Conservation (phyloP, 2,329 filamentous ascomycete genomes). For the Thelonectria blattea region DNA sequence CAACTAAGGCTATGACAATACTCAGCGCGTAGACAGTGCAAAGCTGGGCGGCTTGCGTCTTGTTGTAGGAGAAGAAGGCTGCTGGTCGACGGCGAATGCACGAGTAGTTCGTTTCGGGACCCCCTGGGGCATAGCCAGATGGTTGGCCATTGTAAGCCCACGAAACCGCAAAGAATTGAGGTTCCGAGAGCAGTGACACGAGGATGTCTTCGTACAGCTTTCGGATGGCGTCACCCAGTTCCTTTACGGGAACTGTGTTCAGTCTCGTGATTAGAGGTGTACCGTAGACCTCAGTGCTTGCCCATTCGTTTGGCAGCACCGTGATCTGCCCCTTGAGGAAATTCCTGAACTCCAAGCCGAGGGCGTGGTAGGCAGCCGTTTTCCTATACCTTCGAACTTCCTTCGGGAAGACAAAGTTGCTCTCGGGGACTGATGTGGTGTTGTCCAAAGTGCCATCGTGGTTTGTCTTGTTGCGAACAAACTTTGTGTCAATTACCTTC, state of each 20-base stretch:
- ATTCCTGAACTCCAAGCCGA: background rate
- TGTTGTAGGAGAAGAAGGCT: background rate
- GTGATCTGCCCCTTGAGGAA: background rate
- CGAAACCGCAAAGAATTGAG: background rate
- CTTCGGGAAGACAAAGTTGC: background rate
- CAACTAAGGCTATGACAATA: background rate
- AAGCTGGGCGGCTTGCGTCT: background rate
- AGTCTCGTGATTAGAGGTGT: background rate
- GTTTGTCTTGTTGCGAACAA: background rate
- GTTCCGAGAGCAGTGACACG: background rate
- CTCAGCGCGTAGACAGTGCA: background rate
- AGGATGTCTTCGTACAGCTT: conserved; percentile 9
- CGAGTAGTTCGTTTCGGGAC: background rate
- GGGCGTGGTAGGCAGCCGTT: background rate
- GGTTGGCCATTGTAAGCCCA: background rate
- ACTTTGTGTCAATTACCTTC: background rate
- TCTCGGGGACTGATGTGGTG: background rate
- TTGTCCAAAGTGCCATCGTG: background rate
- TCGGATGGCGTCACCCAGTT: rapidly evolving
- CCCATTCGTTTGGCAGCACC: rapidly evolving
- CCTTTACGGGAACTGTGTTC: background rate
- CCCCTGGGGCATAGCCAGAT: rapidly evolving
- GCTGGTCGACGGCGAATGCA: background rate
- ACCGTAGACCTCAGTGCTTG: background rate
- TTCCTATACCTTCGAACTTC: background rate